Conservation (phyloP, 148 eudicot species). For the Spergularia marina region DNA sequence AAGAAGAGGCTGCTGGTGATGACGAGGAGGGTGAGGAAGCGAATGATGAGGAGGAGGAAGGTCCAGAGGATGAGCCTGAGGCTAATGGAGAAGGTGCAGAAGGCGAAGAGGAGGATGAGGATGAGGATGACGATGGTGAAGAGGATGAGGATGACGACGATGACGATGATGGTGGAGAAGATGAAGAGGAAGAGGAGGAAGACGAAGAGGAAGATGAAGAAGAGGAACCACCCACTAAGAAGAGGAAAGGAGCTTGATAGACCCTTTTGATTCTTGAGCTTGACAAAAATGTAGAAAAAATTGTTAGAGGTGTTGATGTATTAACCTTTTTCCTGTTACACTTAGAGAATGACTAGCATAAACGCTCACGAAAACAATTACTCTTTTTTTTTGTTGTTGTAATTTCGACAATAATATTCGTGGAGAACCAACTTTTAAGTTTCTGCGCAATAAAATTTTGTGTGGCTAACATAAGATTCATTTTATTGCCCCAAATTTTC, state of each 20-base stretch:
- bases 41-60: constrained; percentile 35
- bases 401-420: no score
- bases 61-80: constrained; percentile 31
- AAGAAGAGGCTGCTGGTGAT: constrained; percentile 21
- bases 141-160: constrained; percentile 28
- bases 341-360: constrained; percentile 26
- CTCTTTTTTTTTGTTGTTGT: neutral
- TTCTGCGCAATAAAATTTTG: no score
- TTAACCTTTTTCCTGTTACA: constrained; percentile 16
- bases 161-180: constrained; percentile 23
- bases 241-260: constrained; percentile 37
- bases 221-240: constrained; percentile 42
- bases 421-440: no score
- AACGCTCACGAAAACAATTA: neutral
- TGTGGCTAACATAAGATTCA: no score
- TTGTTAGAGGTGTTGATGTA: constrained; percentile 24
- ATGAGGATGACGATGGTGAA: constrained; percentile 21
- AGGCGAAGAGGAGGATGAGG: constrained; percentile 29
- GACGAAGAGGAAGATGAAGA: constrained; percentile 28
- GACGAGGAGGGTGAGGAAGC: constrained; percentile 33
- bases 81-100: constrained; percentile 35
- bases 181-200: constrained; percentile 25
- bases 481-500: no score
- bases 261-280: neutral
- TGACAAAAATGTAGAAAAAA: constrained; percentile 23